A percentile compares a stretch with the other conserved stretches of the same genome.
phyloP scores from a whole-genome alignment of 2,329 filamentous ascomycete species.

The Dissoconium aciculare region DNA sequence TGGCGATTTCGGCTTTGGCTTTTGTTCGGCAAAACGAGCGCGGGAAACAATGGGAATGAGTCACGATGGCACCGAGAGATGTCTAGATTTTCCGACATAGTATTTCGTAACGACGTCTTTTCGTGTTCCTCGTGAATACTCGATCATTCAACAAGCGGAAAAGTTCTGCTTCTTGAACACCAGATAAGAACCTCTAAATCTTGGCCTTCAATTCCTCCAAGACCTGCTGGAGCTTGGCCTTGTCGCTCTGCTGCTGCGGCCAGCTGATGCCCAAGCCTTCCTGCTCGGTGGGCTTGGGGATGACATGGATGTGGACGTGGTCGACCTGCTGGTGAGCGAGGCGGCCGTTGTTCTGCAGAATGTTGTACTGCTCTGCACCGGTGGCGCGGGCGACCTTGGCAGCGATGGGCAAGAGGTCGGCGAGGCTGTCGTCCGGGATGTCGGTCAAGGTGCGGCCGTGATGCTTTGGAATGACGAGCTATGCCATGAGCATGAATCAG shows the following conservation, averaged over 20 bases:
- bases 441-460: slow-evolving; percentile 86
- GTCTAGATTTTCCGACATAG: no score
- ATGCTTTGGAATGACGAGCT: slow-evolving; percentile 93
- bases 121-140: no score
- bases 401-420: slow-evolving; percentile 70
- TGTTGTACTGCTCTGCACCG: slow-evolving; percentile 71
- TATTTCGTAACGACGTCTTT: no score
- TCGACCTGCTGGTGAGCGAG: slow-evolving; percentile 86
- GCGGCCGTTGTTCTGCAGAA: slow-evolving; percentile 89
- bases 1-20: no score
- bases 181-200: slow-evolving; percentile 54
- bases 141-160: no score
- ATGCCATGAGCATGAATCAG: slow-evolving; percentile 5
- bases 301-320: slow-evolving; percentile 88
- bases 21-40: no score
- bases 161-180: no score
- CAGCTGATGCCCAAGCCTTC: slow-evolving; percentile 71
- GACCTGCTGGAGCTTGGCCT: slow-evolving; percentile 67
- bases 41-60: no score
- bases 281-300: slow-evolving; percentile 75
- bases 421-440: slow-evolving; percentile 76
- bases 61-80: no score
- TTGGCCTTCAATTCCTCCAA: slow-evolving; percentile 76
- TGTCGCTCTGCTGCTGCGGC: slow-evolving; percentile 61
- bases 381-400: slow-evolving; percentile 73